Conservation (phyloP, 2,329 filamentous ascomycete species). For the Hawksworthiomyces lignivorus region DNA sequence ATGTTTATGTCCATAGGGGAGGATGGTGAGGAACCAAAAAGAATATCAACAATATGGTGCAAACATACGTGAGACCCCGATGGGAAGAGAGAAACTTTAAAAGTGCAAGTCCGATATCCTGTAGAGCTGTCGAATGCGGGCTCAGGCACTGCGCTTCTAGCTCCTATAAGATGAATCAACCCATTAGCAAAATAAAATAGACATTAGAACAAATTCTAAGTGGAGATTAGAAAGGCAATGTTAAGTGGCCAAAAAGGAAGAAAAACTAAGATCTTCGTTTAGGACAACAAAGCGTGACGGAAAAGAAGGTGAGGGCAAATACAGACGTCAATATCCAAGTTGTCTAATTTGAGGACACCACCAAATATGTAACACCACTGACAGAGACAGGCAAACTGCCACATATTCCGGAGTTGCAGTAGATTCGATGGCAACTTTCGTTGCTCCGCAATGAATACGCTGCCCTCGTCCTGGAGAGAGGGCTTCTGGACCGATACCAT, state of each 20-base stretch:
- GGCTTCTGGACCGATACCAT: conserved; percentile 13
- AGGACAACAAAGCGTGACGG: too few relatives aligned
- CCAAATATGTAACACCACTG: conserved; percentile 94
- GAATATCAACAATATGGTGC: background rate
- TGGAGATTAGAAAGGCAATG: too few relatives aligned
- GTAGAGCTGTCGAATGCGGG: conserved; percentile 63
- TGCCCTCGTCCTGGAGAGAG: conserved; percentile 29
- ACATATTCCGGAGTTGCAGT: conserved; percentile 73
- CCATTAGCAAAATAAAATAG: too few relatives aligned
- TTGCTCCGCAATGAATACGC: conserved; percentile 34
- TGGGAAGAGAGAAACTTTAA: conserved; percentile 93
- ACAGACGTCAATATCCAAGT: conserved; percentile 79
- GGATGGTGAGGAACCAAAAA: background rate
- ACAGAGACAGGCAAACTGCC: conserved; percentile 90
- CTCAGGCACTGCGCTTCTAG: conserved; percentile 84
- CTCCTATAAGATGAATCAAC: too few relatives aligned
- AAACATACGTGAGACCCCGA: conserved; percentile 74
- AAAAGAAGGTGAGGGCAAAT: background rate
- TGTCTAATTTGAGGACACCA: conserved; percentile 78
- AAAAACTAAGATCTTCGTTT: background rate
- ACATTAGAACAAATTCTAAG: background rate
- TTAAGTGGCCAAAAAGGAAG: background rate
- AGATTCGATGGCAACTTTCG: conserved; percentile 37
- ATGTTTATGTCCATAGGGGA: background rate
- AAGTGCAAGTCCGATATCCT: conserved; percentile 75